Evolutionary conservation across 2,329 filamentous ascomycete genomes (phyloP), one percentile per base, ranked within the genome.

Genomic region (Escovopsis sp.): DNA sequence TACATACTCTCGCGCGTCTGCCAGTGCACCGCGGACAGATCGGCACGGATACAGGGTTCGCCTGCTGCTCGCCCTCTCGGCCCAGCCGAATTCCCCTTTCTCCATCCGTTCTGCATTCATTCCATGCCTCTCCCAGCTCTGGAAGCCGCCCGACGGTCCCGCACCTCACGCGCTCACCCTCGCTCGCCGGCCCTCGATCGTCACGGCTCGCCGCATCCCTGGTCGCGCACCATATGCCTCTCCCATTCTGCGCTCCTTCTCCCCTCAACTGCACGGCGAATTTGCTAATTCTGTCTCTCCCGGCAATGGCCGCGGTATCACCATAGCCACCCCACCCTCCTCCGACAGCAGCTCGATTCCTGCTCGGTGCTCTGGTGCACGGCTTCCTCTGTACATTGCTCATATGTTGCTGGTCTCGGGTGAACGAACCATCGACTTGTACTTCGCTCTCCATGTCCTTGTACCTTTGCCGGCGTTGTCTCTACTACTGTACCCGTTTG

Each of bases 291-390:
- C 51, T 53, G 49, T 51, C 51, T 53, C 48, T 51, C 52, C 55
- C 50, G 50, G 53, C 53, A 52, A 57, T 57, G 55, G 53, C 51
- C 53, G 52, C 53, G 50, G 58, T 61, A 58, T 50, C 57, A 60
- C 57, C 51, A 51, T 59, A 55, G 54, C 49, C 51, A 55, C 50
- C 53, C 52, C 53, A 54, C 56, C 49, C 55, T 52, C 53, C 57
- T 55, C 53, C 48, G 54, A 53, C 51, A 48, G 53, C 49, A 9
- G 47, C 53, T 55, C 49, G 45, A 52, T 48, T 47, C 56, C 50
- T 32, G 50, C 45, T 49, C 47, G 51, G 49, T 51, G 51, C 49
- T 46, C 48, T 53, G 50, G 51, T 48, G 49, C 49, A 50, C 48
- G 49, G 47, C 48, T 49, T 23, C 39, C 49, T 52, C 47, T 47